These are phyloP conservation scores for Rhizopogon vesiculosus DNA, from an alignment of 768 basidiomycete genomes.

Conservation along the genomic window DNA sequence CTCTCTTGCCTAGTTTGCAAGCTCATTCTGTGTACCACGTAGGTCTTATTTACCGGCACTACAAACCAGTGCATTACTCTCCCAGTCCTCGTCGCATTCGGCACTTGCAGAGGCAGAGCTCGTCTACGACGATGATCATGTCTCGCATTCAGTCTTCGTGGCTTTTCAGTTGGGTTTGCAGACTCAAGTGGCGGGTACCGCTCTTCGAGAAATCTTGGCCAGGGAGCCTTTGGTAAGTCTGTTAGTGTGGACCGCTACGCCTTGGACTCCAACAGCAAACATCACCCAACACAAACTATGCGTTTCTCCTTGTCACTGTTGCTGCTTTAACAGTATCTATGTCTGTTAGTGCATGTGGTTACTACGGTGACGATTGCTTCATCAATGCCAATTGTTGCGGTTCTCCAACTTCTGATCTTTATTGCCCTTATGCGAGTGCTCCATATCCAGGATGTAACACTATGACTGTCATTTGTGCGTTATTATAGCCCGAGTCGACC, in stretches of 20 bases:
- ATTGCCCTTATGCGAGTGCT: too few species aligned
- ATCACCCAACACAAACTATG: conserved; percentile 29
- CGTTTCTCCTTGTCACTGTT: too few species aligned
- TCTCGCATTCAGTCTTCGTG: conserved; percentile 86
- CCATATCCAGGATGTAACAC: too few species aligned
- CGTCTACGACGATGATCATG: conserved; percentile 83
- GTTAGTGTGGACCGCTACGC: conserved; percentile 95
- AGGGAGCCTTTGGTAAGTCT: conserved; percentile 39
- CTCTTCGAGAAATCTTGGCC: conserved; percentile 29
- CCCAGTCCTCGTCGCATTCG: conserved; percentile 76
- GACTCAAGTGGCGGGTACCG: conserved; percentile 10
- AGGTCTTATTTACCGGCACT: conserved; percentile 82
- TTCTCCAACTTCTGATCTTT: too few species aligned
- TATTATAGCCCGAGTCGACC: too few species aligned
- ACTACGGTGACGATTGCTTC: too few species aligned
- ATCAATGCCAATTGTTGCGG: too few species aligned
- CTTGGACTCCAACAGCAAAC: conserved; percentile 95
- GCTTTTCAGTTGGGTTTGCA: conserved; percentile 56
- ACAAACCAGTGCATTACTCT: conserved; percentile 91
- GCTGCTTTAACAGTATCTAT: too few species aligned
- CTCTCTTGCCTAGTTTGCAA: background rate
- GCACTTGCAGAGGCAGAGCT: conserved; percentile 96
- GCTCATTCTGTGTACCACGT: background rate
- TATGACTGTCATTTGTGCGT: too few species aligned
- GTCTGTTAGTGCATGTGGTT: too few species aligned